These are phyloP conservation scores for Solanum chacoense DNA, from an alignment of 305 asterid genomes.

Conservation along the genomic window DNA sequence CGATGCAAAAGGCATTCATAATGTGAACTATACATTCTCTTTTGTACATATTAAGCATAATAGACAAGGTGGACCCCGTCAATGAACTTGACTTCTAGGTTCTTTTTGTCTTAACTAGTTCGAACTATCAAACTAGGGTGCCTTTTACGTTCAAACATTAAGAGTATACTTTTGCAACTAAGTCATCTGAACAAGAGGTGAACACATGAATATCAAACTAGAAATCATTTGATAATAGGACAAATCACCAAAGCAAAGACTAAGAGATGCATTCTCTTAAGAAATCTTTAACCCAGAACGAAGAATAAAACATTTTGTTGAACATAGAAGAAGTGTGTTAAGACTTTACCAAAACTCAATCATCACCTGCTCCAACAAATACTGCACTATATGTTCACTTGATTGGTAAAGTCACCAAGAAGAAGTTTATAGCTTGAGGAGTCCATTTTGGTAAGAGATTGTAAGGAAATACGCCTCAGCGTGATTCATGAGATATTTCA, in stretches of 20 bases:
- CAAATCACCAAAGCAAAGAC: not conserved
- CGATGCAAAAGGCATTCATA: not conserved
- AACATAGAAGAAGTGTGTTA: not conserved
- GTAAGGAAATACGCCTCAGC: not conserved
- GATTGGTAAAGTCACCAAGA: not conserved
- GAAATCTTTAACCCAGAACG: not conserved
- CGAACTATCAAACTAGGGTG: not conserved
- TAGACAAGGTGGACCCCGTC: not conserved
- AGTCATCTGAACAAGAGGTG: not conserved
- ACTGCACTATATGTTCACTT: not conserved
- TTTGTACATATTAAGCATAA: not conserved
- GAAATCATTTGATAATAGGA: not conserved
- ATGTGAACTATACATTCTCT: not conserved
- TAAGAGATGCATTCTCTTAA: not conserved
- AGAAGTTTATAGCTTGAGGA: no score
- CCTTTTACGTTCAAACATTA: not conserved
- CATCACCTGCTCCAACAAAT: not conserved
- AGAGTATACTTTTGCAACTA: not conserved
- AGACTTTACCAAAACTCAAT: not conserved
- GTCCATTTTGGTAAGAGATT: not conserved
- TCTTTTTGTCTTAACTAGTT: no score
- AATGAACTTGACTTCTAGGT: not conserved
- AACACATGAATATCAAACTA: not conserved
- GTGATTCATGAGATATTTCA: not conserved
- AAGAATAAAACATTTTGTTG: not conserved